Conservation (phyloP, 352 stramenopile genomes). For the Globisporangium splendens region DNA sequence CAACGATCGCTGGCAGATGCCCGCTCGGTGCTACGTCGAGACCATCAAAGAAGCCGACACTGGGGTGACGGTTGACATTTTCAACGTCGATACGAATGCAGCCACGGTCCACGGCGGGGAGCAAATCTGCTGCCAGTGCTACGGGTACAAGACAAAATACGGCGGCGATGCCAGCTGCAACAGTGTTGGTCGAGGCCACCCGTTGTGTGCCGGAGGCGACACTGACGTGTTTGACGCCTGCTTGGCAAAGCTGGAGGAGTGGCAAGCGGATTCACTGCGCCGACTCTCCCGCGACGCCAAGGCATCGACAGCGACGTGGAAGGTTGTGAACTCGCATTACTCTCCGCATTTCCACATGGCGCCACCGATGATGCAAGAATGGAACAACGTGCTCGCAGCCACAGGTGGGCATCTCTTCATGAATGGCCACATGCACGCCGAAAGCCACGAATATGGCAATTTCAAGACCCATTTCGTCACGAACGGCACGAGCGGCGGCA, state of each 20-base stretch:
- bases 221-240: constrained; percentile 59
- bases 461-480: constrained; percentile 79
- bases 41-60: constrained; percentile 24
- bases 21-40: constrained; percentile 62
- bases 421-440: constrained; percentile 73
- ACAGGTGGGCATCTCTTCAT: constrained; percentile 56
- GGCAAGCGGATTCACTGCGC: constrained; percentile 57
- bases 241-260: constrained; percentile 47
- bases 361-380: constrained; percentile 60
- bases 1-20: constrained; percentile 68
- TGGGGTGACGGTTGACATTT: constrained; percentile 57
- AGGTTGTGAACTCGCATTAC: constrained; percentile 77
- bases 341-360: constrained; percentile 72
- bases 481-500: constrained; percentile 65
- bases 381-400: constrained; percentile 48
- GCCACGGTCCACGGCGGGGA: constrained; percentile 53
- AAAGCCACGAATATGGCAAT: constrained; percentile 60
- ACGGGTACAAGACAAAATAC: constrained; percentile 66
- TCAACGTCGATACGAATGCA: constrained; percentile 66
- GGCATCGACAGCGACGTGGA: constrained; percentile 58
- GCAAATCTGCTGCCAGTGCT: constrained; percentile 79
- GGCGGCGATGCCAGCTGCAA: constrained; percentile 32
- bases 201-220: constrained; percentile 46
- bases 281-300: constrained; percentile 48
- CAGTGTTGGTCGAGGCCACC: constrained; percentile 41